Base-by-base conservation (phyloP, 768 basidiomycete genomes). In the Auriscalpium orientale region DNA sequence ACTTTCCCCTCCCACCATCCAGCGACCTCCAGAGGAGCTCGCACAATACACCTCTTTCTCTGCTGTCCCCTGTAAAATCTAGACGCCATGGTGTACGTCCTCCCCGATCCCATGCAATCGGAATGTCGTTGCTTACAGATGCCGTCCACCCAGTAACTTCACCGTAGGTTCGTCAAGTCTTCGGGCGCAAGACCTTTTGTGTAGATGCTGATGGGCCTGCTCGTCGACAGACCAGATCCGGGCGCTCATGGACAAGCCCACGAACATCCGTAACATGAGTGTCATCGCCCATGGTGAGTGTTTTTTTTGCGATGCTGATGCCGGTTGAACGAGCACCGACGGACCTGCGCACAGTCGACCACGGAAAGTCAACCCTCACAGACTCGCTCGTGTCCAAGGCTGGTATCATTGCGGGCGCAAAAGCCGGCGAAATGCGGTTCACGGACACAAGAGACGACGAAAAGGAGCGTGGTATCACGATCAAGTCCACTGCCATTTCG, bases 381-480 rank as follows among this genome's bases (percentile, higher is more conserved):
- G 97, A 99, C 74, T 98, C 95, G 44, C 81, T 99, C 46, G 95
- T 99, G 70, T 95, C 95, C 62, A 98, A 98, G 79, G 97, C 97
- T 61, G 97, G 97, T 82, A 99, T 99, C 72, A 98, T 99, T 66
- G 95, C 97, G 59, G 76, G 79, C 45, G 77, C 91, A 68, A 95
- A 97, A 72, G 92, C 97, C 58, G 97, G 97, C 70, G 93, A 97
- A 57, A 80, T 91, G 83, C 91, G 95, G 58, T 98, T 95, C 72
- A 98, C 92, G 55, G 94, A 98, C 74, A 98, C 97, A 57, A 82
- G 95, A 78, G 84, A 89, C 10, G 97, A 99, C 70, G 97, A 99
- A 80, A 98, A 95, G 71, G 95, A 98, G 72, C 94, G 95, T 74
- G 97, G 97, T 79, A 98, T 99, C 68, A 98, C 97, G 53, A 98